phyloP scores from a whole-genome alignment of 495 filamentous ascomycete species.

The Penicillium riverlandense region DNA sequence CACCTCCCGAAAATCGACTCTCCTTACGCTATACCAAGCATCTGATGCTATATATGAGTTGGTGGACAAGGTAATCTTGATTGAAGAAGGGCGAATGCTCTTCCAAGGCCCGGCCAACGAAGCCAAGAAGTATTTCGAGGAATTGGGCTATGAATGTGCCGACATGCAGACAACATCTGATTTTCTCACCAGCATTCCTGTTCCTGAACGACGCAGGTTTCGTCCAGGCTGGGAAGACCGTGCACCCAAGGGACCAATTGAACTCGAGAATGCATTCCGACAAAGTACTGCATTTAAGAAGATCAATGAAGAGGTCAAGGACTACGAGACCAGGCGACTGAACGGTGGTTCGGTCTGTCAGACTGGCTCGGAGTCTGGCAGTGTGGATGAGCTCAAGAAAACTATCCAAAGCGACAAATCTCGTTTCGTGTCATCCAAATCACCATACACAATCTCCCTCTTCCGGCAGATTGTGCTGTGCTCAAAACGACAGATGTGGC shows the following conservation, averaged over 20 bases:
- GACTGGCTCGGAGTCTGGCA: constrained; percentile 38
- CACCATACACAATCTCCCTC: constrained; percentile 55
- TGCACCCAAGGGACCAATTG: constrained; percentile 61
- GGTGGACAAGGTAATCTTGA: constrained; percentile 81
- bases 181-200: constrained; percentile 76
- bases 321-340: constrained; percentile 35
- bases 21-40: constrained; percentile 76
- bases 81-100: constrained; percentile 70
- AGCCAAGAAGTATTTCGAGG: constrained; percentile 72
- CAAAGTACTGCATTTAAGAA: constrained; percentile 39
- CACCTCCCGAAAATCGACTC: constrained; percentile 68
- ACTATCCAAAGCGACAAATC: constrained; percentile 33
- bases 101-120: constrained; percentile 68
- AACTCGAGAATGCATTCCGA: constrained; percentile 53
- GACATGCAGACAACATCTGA: constrained; percentile 77
- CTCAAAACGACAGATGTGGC: constrained; percentile 53
- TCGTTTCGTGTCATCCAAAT: constrained; percentile 30
- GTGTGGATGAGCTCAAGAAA: constrained; percentile 34
- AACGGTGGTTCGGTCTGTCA: constrained; percentile 22
- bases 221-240: constrained; percentile 57
- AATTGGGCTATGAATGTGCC: constrained; percentile 68
- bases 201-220: constrained; percentile 56
- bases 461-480: constrained; percentile 55
- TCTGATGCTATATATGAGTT: constrained; percentile 74
- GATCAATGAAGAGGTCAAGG: constrained; percentile 40